These are phyloP conservation scores for Ichthyophthirius multifiliis DNA, from an alignment of 169 alveolate genomes.

Conservation along the genomic window DNA sequence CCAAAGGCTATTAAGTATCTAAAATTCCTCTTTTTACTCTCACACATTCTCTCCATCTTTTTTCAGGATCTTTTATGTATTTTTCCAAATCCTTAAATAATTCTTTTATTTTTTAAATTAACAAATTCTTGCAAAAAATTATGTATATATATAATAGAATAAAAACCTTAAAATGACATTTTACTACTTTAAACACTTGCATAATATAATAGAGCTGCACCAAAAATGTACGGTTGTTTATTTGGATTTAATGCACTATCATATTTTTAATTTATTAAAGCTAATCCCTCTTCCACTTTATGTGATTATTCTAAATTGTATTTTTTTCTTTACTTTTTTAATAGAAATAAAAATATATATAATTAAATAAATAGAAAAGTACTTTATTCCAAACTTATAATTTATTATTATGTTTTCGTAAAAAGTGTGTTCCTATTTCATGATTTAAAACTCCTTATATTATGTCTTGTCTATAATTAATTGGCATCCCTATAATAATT, in stretches of 20 bases:
- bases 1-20: slow-evolving; percentile 54
- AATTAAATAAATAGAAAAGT: not conserved
- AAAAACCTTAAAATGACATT: not conserved
- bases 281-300: slow-evolving; percentile 62
- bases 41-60: slow-evolving; percentile 53
- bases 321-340: slow-evolving; percentile 39
- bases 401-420: slow-evolving; percentile 50
- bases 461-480: slow-evolving; percentile 47
- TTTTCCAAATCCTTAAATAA: slow-evolving; percentile 45
- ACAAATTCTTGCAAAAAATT: not conserved
- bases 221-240: slow-evolving; percentile 43
- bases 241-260: slow-evolving; percentile 29
- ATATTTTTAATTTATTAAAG: slow-evolving; percentile 38
- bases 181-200: slow-evolving; percentile 26
- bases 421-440: slow-evolving; percentile 67
- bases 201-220: slow-evolving; percentile 53
- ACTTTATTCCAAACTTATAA: slow-evolving; percentile 45
- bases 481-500: slow-evolving; percentile 56
- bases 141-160: not conserved
- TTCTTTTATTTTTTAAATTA: slow-evolving; percentile 9
- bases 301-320: slow-evolving; percentile 47
- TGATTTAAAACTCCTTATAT: slow-evolving; percentile 61
- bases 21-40: slow-evolving; percentile 63
- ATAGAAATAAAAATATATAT: not conserved
- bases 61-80: slow-evolving; percentile 47